Conservation (phyloP, 495 filamentous ascomycete genomes). For the Niebla homalea region DNA sequence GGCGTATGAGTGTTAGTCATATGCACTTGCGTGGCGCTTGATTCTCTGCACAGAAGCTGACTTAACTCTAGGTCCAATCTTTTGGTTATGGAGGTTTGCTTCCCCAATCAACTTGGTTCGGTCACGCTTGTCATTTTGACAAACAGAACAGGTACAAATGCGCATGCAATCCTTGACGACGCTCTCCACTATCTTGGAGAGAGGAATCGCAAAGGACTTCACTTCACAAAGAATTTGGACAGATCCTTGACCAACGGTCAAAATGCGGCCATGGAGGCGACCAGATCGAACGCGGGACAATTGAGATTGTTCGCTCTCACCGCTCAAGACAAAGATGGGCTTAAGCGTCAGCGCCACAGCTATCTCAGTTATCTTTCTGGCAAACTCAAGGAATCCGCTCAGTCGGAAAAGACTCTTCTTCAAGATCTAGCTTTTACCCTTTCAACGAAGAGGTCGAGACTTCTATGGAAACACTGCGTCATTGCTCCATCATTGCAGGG, state of each 20-base stretch:
- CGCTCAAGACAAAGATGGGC: conserved; percentile 23
- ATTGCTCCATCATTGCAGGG: conserved; percentile 2
- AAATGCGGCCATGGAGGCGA: background rate
- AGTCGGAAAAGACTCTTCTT: background rate
- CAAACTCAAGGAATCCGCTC: too few species aligned
- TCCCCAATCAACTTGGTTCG: too few species aligned
- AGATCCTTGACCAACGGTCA: background rate
- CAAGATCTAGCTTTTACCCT: conserved; percentile 11
- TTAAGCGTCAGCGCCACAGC: conserved; percentile 13
- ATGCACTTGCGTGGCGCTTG: background rate
- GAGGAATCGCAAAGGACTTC: conserved; percentile 6
- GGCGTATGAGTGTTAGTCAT: conserved; percentile 2
- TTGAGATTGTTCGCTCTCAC: conserved; percentile 16
- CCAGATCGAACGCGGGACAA: background rate
- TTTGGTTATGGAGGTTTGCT: conserved; percentile 10
- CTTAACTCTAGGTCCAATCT: conserved; percentile 1
- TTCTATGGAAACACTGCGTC: background rate
- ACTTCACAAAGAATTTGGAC: conserved; percentile 6
- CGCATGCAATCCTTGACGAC: conserved; percentile 26
- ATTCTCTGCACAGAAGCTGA: background rate
- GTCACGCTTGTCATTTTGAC: background rate
- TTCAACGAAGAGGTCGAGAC: background rate
- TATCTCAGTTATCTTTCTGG: too few species aligned
- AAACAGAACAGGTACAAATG: conserved; percentile 16
- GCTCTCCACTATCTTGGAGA: conserved; percentile 12